Base-by-base conservation (phyloP, 164 flowering plant species). In the Kingdonia uniflora region DNA sequence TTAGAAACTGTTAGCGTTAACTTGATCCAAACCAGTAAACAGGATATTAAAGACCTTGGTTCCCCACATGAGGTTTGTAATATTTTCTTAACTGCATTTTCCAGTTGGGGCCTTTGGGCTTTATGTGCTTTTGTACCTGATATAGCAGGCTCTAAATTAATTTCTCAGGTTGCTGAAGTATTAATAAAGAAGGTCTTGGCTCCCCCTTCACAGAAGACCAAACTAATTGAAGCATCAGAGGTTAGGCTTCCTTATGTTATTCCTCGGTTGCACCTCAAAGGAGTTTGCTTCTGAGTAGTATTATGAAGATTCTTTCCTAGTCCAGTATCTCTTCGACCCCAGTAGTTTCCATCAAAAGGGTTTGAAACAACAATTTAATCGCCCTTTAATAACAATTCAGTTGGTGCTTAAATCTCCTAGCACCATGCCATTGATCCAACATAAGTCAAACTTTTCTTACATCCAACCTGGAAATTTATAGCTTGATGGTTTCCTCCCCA, bases 1-100 rank as follows among this genome's bases (percentile, higher is more conserved):
- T 68, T 88, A 59, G 99, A 92, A 69, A 92, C 68, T 66, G 95
- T 82, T 48, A 88, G 96, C 39, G 80, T 88, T 17, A 92, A 70
- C 72, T 0, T 86, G 75, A 46, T 88, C 49, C 84, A 82, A 16
- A 92, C 96, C 2, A 65, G 42, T 71, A 88, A 84, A 71, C 68
- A 77, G 59, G 82, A 76, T 49, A 71, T 88, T 56, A 70, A 74
- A 66, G 95, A 92, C 37, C 74, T 92, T 54, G 99, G 99, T 3
- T 67, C 96, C n/a, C 91, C 96, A 14, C 69, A 82, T 65, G 67
- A 84, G 94, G 98, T 86, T 57, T 51, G 62, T 24, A 22, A 5
- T 55, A 11, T 40, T 26, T 35, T 39, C 14, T n/a, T 13, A 47
- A 6, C 33, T 47, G 17, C 12, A 29, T 47, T 47, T 23, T 22